Conservation (phyloP, 768 basidiomycete genomes). For the Gelatoporia subvermispora region DNA sequence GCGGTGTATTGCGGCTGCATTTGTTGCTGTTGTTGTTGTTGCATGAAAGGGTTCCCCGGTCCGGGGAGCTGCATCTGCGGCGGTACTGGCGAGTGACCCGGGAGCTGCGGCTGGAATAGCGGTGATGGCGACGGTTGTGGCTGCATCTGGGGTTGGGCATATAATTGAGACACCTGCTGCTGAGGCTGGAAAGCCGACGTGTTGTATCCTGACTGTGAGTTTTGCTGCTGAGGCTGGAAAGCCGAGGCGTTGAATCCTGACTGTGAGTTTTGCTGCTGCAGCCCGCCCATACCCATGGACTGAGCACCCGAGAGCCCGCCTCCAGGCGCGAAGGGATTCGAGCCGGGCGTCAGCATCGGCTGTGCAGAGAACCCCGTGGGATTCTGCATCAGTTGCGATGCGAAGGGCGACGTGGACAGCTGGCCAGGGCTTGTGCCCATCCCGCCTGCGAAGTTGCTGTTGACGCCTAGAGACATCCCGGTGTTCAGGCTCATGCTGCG, state of each 20-base stretch:
- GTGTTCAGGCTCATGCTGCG: constrained; percentile 20
- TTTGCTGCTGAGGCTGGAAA: constrained; percentile 7
- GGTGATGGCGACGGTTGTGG: constrained; percentile 23
- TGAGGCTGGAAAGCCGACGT: constrained; percentile 6
- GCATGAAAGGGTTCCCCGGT: constrained; percentile 13
- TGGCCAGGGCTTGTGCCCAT: not conserved
- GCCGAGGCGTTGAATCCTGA: not conserved
- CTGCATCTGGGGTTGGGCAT: constrained; percentile 11
- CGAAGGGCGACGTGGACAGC: not conserved
- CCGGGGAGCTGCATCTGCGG: constrained; percentile 19
- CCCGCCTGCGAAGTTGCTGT: not conserved
- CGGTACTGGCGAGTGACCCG: constrained; percentile 27
- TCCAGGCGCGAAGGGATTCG: constrained; percentile 17
- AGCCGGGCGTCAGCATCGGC: constrained; percentile 1
- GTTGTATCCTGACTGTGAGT: not conserved
- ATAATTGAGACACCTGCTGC: constrained; percentile 10
- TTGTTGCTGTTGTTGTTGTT: constrained; percentile 9
- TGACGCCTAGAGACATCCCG: constrained; percentile 7
- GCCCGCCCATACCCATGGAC: constrained; percentile 2
- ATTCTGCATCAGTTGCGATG: constrained; percentile 12
- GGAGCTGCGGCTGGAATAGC: constrained; percentile 21
- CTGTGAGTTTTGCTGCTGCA: constrained; percentile 2
- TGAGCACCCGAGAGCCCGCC: constrained; percentile 1
- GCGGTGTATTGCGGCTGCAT: constrained; percentile 11
- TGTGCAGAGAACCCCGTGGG: not conserved